These are phyloP conservation scores for Endothia cerciana DNA, from an alignment of 2,329 filamentous ascomycete genomes.

Conservation along the genomic window DNA sequence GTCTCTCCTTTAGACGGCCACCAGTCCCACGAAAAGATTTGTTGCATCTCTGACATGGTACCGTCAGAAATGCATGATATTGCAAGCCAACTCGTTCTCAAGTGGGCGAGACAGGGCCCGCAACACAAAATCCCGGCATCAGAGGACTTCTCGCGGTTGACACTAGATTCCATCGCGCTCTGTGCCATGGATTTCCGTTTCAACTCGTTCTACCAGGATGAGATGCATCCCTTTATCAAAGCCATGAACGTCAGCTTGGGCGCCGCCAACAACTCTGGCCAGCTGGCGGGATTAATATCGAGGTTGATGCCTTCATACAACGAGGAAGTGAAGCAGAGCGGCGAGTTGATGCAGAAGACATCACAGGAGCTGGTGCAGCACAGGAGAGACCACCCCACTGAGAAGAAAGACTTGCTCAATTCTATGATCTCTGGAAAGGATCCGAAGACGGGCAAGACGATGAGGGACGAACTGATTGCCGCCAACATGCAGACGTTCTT, in stretches of 20 bases:
- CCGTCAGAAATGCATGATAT: slow-evolving; percentile 33
- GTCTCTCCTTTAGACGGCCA: background rate
- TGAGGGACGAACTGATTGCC: slow-evolving; percentile 52
- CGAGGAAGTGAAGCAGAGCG: slow-evolving; percentile 35
- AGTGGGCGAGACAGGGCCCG: slow-evolving; percentile 39
- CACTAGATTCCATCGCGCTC: slow-evolving; percentile 34
- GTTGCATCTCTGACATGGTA: background rate
- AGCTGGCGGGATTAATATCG: slow-evolving; percentile 22
- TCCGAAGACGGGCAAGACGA: slow-evolving; percentile 51
- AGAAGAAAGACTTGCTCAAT: slow-evolving; percentile 56
- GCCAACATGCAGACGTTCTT: slow-evolving; percentile 38
- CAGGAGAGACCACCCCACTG: slow-evolving; percentile 46
- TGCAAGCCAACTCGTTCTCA: slow-evolving; percentile 28
- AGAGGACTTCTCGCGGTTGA: slow-evolving; percentile 55
- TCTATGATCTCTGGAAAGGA: slow-evolving; percentile 57
- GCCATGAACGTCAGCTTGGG: slow-evolving; percentile 47
- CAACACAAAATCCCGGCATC: slow-evolving; percentile 47
- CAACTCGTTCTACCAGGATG: slow-evolving; percentile 61
- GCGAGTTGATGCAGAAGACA: slow-evolving; percentile 45
- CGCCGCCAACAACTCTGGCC: slow-evolving; percentile 14
- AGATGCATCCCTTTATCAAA: slow-evolving; percentile 60
- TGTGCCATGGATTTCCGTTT: slow-evolving; percentile 54
- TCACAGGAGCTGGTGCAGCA: slow-evolving; percentile 50
- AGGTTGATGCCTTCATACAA: slow-evolving; percentile 28
- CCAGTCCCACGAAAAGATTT: background rate